Conservation (phyloP, 441 rosid species). For the California macrophylla region DNA sequence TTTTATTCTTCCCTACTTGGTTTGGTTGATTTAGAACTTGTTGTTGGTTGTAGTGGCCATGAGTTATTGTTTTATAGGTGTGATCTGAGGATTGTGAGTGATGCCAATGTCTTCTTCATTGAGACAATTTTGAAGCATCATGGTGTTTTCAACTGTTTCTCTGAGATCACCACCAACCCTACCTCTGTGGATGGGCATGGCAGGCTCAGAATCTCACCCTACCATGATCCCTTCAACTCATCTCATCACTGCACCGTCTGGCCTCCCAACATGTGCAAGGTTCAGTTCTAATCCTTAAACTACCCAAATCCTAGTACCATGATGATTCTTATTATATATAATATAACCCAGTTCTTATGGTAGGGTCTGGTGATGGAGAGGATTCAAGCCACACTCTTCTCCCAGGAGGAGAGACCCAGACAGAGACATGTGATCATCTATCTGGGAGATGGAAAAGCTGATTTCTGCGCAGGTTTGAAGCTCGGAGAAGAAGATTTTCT, state of each 20-base stretch:
- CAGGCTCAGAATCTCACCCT: constrained; percentile 48
- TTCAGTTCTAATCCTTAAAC: constrained; percentile 12
- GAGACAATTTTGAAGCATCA: constrained; percentile 66
- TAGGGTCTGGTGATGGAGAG: constrained; percentile 63
- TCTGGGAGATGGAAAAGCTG: constrained; percentile 73
- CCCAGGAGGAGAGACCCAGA: constrained; percentile 17
- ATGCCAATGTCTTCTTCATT: constrained; percentile 70
- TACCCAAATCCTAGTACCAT: background rate
- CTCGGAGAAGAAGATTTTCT: constrained; percentile 45
- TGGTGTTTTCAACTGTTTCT: constrained; percentile 50
- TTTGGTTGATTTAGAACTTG: background rate
- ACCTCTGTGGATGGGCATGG: constrained; percentile 41
- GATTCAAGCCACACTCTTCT: constrained; percentile 23
- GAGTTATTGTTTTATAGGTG: constrained; percentile 39
- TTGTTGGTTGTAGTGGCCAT: background rate
- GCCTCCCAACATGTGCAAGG: constrained; percentile 79
- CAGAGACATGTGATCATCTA: constrained; percentile 40
- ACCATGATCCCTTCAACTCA: constrained; percentile 28
- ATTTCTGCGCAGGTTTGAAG: constrained; percentile 67
- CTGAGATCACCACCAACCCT: constrained; percentile 57
- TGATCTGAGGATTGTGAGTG: constrained; percentile 68
- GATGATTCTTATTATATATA: too few species aligned
- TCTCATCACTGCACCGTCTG: constrained; percentile 57
- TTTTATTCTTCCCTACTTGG: background rate
- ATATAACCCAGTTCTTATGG: background rate